Conservation (phyloP, 2,329 filamentous ascomycete genomes). For the Pezicula neosporulosa region DNA sequence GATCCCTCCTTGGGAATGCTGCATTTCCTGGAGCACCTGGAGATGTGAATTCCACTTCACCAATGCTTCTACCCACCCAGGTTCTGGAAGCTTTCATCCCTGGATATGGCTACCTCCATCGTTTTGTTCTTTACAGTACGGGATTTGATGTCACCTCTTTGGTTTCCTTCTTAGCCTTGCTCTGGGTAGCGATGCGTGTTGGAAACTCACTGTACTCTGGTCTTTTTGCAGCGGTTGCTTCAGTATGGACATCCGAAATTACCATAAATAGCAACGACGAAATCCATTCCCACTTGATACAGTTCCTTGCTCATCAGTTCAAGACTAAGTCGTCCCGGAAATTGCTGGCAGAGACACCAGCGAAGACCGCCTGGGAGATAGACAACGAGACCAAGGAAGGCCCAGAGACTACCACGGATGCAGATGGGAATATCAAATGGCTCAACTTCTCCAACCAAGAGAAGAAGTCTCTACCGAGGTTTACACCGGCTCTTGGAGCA, state of each 20-base stretch:
- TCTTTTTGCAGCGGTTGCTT: constrained; percentile 35
- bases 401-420: constrained; percentile 37
- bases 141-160: constrained; percentile 27
- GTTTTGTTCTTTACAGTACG: constrained; percentile 22
- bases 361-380: constrained; percentile 50
- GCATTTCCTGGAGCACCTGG: background rate
- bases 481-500: constrained; percentile 48
- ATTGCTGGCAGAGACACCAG: constrained; percentile 52
- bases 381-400: constrained; percentile 40
- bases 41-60: constrained; percentile 12
- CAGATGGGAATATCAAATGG: constrained; percentile 36
- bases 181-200: constrained; percentile 39
- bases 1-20: background rate
- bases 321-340: constrained; percentile 47
- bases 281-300: constrained; percentile 56
- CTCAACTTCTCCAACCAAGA: constrained; percentile 59
- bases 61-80: constrained; percentile 14
- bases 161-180: constrained; percentile 19
- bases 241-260: constrained; percentile 48
- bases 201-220: constrained; percentile 32
- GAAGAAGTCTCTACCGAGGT: constrained; percentile 47
- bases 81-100: constrained; percentile 27
- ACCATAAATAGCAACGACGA: constrained; percentile 52
- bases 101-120: constrained; percentile 26
- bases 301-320: constrained; percentile 52